Conservation (phyloP, 306 rosid genomes). For the Cotoneaster glaucophyllus region DNA sequence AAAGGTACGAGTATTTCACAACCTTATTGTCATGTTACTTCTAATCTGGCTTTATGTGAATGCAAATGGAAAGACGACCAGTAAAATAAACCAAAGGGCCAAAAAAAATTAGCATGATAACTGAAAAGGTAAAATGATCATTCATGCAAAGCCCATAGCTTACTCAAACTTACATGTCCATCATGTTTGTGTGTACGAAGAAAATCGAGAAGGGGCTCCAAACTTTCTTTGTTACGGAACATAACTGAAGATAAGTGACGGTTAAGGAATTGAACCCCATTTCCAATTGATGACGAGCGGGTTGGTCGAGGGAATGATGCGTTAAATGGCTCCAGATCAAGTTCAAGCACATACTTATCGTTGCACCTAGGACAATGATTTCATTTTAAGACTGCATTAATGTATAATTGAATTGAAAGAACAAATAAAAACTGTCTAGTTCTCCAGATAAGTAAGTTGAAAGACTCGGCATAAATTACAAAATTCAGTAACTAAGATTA, state of each 20-base stretch:
- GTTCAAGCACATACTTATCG: slow-evolving; percentile 55
- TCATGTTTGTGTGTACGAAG: slow-evolving; percentile 72
- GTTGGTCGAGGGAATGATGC: slow-evolving; percentile 75
- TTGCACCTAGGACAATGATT: slow-evolving; percentile 24
- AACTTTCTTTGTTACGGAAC: slow-evolving; percentile 75
- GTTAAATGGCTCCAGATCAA: slow-evolving; percentile 91
- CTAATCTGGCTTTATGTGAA: background rate
- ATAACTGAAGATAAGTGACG: slow-evolving; percentile 86
- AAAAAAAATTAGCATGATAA: background rate
- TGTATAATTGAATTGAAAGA: background rate
- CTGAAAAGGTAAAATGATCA: background rate
- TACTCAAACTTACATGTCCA: slow-evolving; percentile 58
- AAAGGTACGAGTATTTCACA: background rate
- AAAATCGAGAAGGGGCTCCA: slow-evolving; percentile 84
- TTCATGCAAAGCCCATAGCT: background rate
- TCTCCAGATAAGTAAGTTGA: slow-evolving; percentile 5
- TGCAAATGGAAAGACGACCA: background rate
- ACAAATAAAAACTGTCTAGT: background rate
- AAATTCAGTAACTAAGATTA: slow-evolving; percentile 3
- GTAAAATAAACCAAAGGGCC: background rate
- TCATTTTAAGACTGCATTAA: background rate
- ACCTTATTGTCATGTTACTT: background rate
- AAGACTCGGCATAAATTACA: background rate
- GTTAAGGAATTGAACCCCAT: slow-evolving; percentile 94
- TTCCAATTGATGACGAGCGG: slow-evolving; percentile 91